phyloP scores from a whole-genome alignment of 2,329 filamentous ascomycete genomes.

The Diaporthe capsici region DNA sequence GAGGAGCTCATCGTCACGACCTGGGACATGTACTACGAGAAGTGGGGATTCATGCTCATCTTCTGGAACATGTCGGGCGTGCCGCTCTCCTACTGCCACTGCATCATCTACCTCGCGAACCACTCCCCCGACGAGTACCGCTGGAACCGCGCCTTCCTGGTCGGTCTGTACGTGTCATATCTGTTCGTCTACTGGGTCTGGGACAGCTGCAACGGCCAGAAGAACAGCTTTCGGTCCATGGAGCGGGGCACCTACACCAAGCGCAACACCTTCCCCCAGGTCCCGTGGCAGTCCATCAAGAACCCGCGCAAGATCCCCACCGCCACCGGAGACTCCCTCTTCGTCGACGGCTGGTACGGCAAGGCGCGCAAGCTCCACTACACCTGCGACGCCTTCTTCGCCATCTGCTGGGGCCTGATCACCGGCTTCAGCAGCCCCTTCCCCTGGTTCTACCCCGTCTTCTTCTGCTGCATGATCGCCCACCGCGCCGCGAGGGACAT shows the following conservation, averaged over 20 bases:
- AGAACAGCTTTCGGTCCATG: constrained; percentile 83
- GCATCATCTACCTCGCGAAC: constrained; percentile 84
- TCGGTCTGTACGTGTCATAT: constrained; percentile 73
- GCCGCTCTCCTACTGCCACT: constrained; percentile 86
- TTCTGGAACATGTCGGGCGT: constrained; percentile 92
- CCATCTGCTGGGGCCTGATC: constrained; percentile 83
- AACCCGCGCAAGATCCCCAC: constrained; percentile 81
- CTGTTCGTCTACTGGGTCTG: constrained; percentile 86
- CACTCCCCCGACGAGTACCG: constrained; percentile 78
- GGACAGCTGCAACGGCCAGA: constrained; percentile 87
- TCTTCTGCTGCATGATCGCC: constrained; percentile 84
- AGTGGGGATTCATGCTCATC: constrained; percentile 91
- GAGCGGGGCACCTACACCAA: constrained; percentile 75
- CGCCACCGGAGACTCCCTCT: constrained; percentile 76
- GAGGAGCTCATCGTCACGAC: constrained; percentile 86
- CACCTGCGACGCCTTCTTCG: constrained; percentile 84
- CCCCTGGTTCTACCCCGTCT: constrained; percentile 90
- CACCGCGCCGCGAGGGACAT: constrained; percentile 85
- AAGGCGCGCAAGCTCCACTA: constrained; percentile 85
- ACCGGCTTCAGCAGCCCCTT: constrained; percentile 85
- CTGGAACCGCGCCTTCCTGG: constrained; percentile 75
- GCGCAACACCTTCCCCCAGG: constrained; percentile 83
- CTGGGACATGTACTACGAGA: constrained; percentile 93
- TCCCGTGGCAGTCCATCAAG: constrained; percentile 81
- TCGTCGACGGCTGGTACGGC: constrained; percentile 84